Percentiles rank a stretch among this genome's conserved stretches.
Evolutionary conservation across 768 basidiomycete genomes (phyloP).

Genomic region (Mycena albidolilacea): DNA sequence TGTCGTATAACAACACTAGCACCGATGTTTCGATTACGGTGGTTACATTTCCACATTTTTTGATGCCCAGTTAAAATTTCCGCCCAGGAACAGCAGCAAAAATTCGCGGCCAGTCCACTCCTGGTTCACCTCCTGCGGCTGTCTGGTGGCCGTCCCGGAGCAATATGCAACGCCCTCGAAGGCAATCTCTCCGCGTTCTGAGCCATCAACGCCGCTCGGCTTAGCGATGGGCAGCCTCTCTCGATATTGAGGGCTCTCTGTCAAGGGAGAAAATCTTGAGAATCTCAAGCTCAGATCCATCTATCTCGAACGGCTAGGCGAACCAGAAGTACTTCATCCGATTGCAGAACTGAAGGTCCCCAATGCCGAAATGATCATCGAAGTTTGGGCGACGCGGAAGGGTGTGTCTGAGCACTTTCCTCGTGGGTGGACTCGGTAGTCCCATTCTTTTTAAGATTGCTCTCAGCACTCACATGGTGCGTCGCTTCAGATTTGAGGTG

Average conservation of each 20-base stretch:
- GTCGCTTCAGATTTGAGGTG: conserved; percentile 9
- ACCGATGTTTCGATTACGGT: neutral
- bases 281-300: conserved; percentile 19
- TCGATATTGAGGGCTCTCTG: conserved; percentile 15
- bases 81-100: conserved; percentile 10
- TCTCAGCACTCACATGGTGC: neutral
- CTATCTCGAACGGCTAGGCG: conserved; percentile 19
- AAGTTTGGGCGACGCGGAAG: conserved; percentile 13
- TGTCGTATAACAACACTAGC: conserved; percentile 12
- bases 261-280: neutral
- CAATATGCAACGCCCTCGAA: neutral
- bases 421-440: conserved; percentile 17
- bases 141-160: neutral
- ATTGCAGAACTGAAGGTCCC: neutral
- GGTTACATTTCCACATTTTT: too few species aligned
- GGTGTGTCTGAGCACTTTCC: neutral
- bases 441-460: too few species aligned
- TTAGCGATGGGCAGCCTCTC: conserved; percentile 12
- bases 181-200: neutral
- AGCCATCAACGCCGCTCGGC: neutral
- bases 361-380: conserved; percentile 9
- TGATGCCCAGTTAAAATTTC: neutral
- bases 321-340: neutral
- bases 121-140: conserved; percentile 28
- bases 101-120: conserved; percentile 5